phyloP scores from a whole-genome alignment of 2,329 filamentous ascomycete genomes.

The Furcasterigmium furcatum region DNA sequence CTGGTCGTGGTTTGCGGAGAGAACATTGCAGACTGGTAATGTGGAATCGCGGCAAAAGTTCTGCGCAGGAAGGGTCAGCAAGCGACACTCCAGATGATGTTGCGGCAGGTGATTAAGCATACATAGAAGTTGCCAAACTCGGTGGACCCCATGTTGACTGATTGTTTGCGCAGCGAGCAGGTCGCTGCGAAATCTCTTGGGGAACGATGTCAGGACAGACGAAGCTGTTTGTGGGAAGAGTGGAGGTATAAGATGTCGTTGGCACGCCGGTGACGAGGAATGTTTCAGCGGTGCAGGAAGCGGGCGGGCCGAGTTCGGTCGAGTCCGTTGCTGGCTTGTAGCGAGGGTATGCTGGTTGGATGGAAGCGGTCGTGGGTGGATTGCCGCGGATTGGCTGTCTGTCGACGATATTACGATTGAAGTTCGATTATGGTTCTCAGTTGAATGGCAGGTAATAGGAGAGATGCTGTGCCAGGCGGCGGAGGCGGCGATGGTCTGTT shows the following conservation, averaged over 20 bases:
- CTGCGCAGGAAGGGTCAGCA: slow-evolving; percentile 39
- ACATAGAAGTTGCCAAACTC: slow-evolving; percentile 61
- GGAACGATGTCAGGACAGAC: no score
- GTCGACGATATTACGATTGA: no score
- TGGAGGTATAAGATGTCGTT: neutral
- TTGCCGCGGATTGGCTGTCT: no score
- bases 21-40: slow-evolving; percentile 81
- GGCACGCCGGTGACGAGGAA: neutral
- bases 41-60: slow-evolving; percentile 82
- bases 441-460: no score
- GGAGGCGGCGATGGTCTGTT: no score
- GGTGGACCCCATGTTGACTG: slow-evolving; percentile 52
- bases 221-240: no score
- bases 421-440: no score
- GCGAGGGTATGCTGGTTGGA: no score
- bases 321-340: no score
- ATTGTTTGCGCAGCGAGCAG: neutral
- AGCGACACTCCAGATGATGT: no score
- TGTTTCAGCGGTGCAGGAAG: neutral
- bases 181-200: neutral
- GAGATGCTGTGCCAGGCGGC: no score
- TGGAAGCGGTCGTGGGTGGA: no score
- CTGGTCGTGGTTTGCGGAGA: slow-evolving; percentile 58
- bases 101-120: slow-evolving; percentile 13
- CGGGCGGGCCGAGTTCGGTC: neutral